These are phyloP conservation scores for Boechera divaricarpa DNA, from an alignment of 345 rosid genomes.

Conservation along the genomic window DNA sequence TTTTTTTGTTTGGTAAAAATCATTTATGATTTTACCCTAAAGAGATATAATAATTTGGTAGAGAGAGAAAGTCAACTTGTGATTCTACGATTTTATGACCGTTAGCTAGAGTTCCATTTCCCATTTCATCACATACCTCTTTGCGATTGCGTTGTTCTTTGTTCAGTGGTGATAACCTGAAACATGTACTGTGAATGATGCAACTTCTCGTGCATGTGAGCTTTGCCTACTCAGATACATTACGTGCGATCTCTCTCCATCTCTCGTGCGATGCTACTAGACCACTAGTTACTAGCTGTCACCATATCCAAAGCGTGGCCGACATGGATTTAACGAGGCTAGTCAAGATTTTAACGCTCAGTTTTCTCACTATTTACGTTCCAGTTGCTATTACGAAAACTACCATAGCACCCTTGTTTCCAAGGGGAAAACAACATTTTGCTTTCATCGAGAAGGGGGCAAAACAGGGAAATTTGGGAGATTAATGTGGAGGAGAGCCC, in stretches of 20 bases:
- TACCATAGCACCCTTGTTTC: background rate
- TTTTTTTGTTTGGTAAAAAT: too few species aligned
- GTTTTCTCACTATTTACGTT: background rate
- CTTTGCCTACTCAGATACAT: background rate
- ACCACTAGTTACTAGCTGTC: background rate
- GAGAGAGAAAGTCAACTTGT: background rate
- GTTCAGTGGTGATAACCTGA: background rate
- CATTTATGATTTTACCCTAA: background rate
- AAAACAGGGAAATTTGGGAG: background rate
- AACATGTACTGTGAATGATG: conserved; percentile 24
- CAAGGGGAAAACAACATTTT: background rate
- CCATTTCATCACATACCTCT: background rate
- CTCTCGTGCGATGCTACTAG: conserved; percentile 7
- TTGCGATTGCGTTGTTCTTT: background rate
- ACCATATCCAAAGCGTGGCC: background rate
- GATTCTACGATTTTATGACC: background rate
- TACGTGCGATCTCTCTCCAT: conserved; percentile 3
- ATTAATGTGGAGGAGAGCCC: background rate
- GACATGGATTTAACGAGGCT: conserved; percentile 24
- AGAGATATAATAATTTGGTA: background rate
- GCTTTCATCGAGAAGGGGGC: background rate
- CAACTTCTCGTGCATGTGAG: conserved; percentile 14
- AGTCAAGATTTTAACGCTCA: background rate
- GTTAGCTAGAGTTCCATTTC: background rate
- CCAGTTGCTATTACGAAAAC: background rate